Conservation (phyloP, 805 yeast species). For the Barnettozyma botsteinii region DNA sequence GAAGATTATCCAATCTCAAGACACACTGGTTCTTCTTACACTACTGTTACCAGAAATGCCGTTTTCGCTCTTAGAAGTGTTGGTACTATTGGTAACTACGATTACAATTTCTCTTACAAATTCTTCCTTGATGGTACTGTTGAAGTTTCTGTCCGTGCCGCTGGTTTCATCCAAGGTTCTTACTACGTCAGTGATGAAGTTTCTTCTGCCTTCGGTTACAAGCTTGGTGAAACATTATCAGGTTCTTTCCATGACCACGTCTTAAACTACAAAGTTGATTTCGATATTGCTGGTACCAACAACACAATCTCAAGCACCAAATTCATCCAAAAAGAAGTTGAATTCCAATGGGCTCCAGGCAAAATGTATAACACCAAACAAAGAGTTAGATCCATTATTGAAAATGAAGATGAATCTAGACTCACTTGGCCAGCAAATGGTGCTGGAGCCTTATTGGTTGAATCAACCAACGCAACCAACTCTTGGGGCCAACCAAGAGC, state of each 20-base stretch:
- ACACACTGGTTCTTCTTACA: constrained; percentile 18
- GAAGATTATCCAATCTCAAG: constrained; percentile 24
- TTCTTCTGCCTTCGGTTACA: constrained; percentile 20
- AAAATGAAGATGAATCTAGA: constrained; percentile 16
- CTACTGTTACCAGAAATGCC: constrained; percentile 22
- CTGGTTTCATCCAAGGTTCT: constrained; percentile 28
- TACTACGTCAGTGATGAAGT: constrained; percentile 20
- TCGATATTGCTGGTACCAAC: constrained; percentile 25
- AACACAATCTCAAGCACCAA: constrained; percentile 17
- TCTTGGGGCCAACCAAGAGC: constrained; percentile 27
- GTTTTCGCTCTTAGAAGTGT: constrained; percentile 22
- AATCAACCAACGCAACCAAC: constrained; percentile 20
- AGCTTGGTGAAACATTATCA: constrained; percentile 20
- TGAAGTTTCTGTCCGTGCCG: constrained; percentile 26
- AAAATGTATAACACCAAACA: constrained; percentile 17
- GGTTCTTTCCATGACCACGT: constrained; percentile 29
- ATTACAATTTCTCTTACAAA: constrained; percentile 23
- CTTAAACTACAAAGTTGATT: constrained; percentile 25
- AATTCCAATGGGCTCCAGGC: constrained; percentile 26
- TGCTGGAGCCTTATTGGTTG: constrained; percentile 23
- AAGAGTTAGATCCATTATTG: constrained; percentile 13
- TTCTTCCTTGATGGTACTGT: constrained; percentile 25
- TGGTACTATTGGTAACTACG: constrained; percentile 25
- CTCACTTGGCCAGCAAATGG: constrained; percentile 20
- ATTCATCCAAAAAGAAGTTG: constrained; percentile 14